Evolutionary conservation across 1,284 basidiomycete species (phyloP).

Genomic region (Bondarzewia mesenterica): DNA sequence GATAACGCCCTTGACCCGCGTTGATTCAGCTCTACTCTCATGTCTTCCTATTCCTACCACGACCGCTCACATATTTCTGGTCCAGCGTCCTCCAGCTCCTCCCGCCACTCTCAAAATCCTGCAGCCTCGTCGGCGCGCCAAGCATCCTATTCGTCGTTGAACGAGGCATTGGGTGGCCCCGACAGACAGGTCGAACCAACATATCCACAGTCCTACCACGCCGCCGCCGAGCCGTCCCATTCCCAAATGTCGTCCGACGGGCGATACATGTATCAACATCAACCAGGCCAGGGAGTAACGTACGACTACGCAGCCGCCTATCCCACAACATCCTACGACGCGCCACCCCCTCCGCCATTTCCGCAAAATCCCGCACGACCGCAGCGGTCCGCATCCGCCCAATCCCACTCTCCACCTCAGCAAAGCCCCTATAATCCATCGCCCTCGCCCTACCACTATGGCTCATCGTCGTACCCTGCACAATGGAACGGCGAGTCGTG

Average conservation of each 20-base stretch:
- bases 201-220: too few species aligned
- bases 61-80: conserved; percentile 19
- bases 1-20: conserved; percentile 7
- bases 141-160: conserved; percentile 22
- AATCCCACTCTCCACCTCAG: conserved; percentile 29
- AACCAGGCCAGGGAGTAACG: conserved; percentile 29
- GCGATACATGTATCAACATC: conserved; percentile 48
- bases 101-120: conserved; percentile 12
- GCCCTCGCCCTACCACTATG: conserved; percentile 20
- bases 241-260: conserved; percentile 44
- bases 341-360: conserved; percentile 22
- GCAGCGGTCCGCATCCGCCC: conserved; percentile 28
- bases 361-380: conserved; percentile 27
- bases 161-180: conserved; percentile 21
- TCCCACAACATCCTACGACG: conserved; percentile 30
- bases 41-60: conserved; percentile 20
- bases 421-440: conserved; percentile 21
- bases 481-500: conserved; percentile 26
- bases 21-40: conserved; percentile 7
- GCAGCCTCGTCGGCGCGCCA: conserved; percentile 7
- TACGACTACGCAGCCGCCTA: conserved; percentile 46
- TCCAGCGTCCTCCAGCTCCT: conserved; percentile 17
- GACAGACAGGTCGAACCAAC: conserved; percentile 13
- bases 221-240: conserved; percentile 8
- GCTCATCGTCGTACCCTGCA: conserved; percentile 25